Conservation (phyloP, 2,329 filamentous ascomycete genomes). For the Aspergillus aculeatus region DNA sequence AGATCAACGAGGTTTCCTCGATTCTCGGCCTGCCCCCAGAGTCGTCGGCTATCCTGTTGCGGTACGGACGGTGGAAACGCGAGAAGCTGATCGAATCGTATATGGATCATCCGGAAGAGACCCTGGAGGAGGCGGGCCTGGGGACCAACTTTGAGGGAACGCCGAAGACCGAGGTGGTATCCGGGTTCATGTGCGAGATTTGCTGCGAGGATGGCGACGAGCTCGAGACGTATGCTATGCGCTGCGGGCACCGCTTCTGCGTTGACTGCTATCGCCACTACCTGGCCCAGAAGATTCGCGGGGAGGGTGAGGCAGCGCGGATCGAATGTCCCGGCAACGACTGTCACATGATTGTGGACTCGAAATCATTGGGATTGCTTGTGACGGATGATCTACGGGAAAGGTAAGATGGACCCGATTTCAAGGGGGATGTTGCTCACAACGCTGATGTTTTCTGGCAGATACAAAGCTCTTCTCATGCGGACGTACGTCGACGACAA, state of each 20-base stretch:
- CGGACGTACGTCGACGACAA: conserved; percentile 97
- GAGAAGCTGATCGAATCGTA: conserved; percentile 92
- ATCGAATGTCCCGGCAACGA: conserved; percentile 90
- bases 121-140: conserved; percentile 81
- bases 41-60: conserved; percentile 83
- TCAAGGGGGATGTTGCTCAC: neutral
- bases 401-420: conserved; percentile 42
- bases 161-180: conserved; percentile 68
- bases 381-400: conserved; percentile 57
- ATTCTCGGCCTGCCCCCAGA: conserved; percentile 88
- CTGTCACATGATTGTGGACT: conserved; percentile 88
- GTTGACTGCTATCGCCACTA: conserved; percentile 91
- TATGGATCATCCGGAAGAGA: conserved; percentile 80
- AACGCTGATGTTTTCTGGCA: conserved; percentile 30
- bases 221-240: conserved; percentile 85
- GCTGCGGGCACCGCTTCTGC: conserved; percentile 91
- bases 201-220: conserved; percentile 85
- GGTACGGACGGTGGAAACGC: conserved; percentile 93
- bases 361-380: conserved; percentile 79
- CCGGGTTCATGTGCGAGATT: conserved; percentile 87
- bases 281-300: conserved; percentile 84
- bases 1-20: conserved; percentile 86
- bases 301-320: conserved; percentile 90
- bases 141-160: conserved; percentile 61
- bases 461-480: conserved; percentile 84